Evolutionary conservation across 2,329 filamentous ascomycete species (phyloP).

Genomic region (Parastagonospora avenae): DNA sequence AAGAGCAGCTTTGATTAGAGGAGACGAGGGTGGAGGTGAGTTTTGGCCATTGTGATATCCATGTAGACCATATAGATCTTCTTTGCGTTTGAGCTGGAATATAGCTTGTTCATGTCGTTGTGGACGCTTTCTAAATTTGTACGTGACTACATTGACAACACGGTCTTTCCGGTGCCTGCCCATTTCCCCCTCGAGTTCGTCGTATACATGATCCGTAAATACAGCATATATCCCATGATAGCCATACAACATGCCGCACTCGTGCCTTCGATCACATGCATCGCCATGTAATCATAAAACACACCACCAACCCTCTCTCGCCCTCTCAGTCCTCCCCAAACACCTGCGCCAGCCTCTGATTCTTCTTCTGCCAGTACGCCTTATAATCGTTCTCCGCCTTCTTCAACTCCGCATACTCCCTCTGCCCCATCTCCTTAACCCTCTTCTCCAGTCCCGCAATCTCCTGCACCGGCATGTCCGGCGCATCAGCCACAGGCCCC

Average conservation of each 20-base stretch:
- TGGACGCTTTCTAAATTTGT: no score
- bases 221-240: no score
- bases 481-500: constrained; percentile 4
- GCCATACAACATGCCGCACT: no score
- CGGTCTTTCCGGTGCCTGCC: no score
- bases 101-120: no score
- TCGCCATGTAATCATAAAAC: background rate
- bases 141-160: no score
- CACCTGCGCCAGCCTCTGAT: constrained; percentile 14
- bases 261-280: no score
- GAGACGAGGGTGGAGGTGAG: background rate
- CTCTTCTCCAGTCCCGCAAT: constrained; percentile 18
- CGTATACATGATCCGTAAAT: no score
- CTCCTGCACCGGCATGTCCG: constrained; percentile 15
- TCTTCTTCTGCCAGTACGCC: constrained; percentile 35
- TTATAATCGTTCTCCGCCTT: constrained; percentile 27
- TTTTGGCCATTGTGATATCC: constrained; percentile 6
- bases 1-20: constrained; percentile 52
- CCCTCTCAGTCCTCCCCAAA: background rate
- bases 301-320: background rate
- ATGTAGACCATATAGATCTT: constrained; percentile 2
- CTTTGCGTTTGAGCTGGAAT: background rate
- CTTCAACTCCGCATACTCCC: constrained; percentile 24
- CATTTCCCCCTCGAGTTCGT: no score
- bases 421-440: constrained; percentile 23